Evolutionary conservation across 495 filamentous ascomycete species (phyloP), one percentile per base, ranked within the genome.

Genomic region (Beverwykella pulmonaria): DNA sequence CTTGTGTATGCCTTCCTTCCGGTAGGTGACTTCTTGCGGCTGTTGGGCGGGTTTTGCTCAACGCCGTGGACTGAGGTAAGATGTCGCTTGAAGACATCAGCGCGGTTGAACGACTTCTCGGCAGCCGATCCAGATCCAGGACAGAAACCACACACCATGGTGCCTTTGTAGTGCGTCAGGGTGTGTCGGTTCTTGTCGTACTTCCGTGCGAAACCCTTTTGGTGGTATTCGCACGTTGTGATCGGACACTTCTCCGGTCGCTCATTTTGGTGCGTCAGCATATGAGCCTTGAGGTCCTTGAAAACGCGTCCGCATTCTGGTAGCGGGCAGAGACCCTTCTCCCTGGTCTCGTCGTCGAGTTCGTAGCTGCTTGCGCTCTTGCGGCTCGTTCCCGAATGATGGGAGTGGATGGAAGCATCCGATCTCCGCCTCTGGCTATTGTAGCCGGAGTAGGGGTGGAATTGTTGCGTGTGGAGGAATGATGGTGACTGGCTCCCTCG

Each of bases 151-250:
- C 94, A 99, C 15, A 98, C 92, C 95, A 99, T 98, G 6, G 92
- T 98, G 5, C 95, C 95, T 77, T 98, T 98, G 82, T 99, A 99
- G 70, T 99, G 94, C 25, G 95, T 99, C 68, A 99, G 75, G 0
- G 93, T 97, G 74, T 99, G 94, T n/a, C 94, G 82, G 75, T 98
- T 98, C 80, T 97, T 98, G 77, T 99, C 94, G 73, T 99, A 99
- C 73, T 98, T 99, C 44, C 94, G 82, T 4, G 94, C 93, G 72
- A 99, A 99, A 0, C 94, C 94, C 77, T 97, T 98, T 63, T 84
- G 83, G 77, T 96, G 92, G 74, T 97, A 99, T 71, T 96, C 92
- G 82, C 94, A 99, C 10, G 85, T 94, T 61, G 87, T 80, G 59
- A 98, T 97, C 0, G 94, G 94, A 74, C 94, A 99, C 74, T 99